Evolutionary conservation across 352 stramenopile genomes (phyloP), one percentile per base, ranked within the genome.

Genomic region (Blastocystis sp.): DNA sequence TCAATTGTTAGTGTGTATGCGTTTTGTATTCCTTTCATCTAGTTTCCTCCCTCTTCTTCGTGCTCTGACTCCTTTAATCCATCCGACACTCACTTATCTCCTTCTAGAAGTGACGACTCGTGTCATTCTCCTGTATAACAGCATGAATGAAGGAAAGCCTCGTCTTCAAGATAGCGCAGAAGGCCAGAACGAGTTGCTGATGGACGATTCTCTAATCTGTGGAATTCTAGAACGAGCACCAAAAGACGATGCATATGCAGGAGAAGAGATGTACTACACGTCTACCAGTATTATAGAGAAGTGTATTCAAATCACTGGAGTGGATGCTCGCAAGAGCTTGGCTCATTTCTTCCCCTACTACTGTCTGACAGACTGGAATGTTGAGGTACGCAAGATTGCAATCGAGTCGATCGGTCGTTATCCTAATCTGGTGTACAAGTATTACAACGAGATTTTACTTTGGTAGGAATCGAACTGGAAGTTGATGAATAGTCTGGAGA

Each of bases 221-320:
- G 73, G 73, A 18, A 85, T 85, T 85, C 56, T 85, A 24, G 50
- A 85, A 26, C 73, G 73, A 39, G 73, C 73, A 34, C 73, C 73
- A 3, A 20, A 65, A 24, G 73, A 68, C 11, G 30, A 24, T 30
- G 9, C 50, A 20, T 30, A 20, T 4, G 47, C 24, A 20, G 73
- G 63, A 11, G 73, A 50, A 18, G 73, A 85, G 26, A 69, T 85
- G 73, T 66, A 69, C 30, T 85, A 85, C 50, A 85, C 73, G 0
- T 69, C 50, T 30, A 85, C 73, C 16, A 68, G 43, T 8, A n/a
- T 85, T n/a, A 85, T 85, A 16, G 73, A 85, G 73, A 85, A 85
- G 30, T 85, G 73, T 34, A 18, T 85, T 6, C 24, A 50, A 20
- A 45, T 85, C 9, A 13, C 73, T 9, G 73, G 73, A 6, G 43